Base-by-base conservation (phyloP, 257 asterid genomes). In the Cynanchum wilfordii region DNA sequence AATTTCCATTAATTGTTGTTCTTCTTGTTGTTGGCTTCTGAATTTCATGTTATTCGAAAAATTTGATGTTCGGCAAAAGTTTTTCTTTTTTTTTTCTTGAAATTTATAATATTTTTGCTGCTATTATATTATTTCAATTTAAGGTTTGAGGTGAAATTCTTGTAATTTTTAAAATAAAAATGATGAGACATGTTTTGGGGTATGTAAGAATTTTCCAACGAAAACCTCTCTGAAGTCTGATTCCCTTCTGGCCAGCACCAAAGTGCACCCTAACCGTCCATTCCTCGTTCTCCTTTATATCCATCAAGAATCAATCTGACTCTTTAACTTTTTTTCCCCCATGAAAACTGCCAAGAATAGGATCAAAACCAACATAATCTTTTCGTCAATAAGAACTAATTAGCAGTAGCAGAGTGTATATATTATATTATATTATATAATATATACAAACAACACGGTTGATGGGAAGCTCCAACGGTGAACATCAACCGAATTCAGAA, bases 391-490 rank as follows among this genome's bases (percentile, higher is more conserved):
- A 22, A 1, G 24, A n/a, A 1, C 9, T 27, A 68, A 47, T 24
- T 17, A 8, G 55, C 8, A 15, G 40, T 47, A 10, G 40, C 12
- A 2, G 54, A 29, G 45, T 5, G 16, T 5, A 62, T 33, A 30
- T 30, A 30, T 30, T 33, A 33, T 33, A 33, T 33, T n/a, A n/a
- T n/a, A n/a, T n/a, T n/a, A n/a, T n/a, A n/a, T n/a, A n/a, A 2
- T 33, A 33, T 3, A 33, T 3, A 49, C 17, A 49, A 49, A 11
- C 12, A 27, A 51, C 1, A 19, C 24, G 22, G 67, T 15, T 62
- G 4, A 79, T 79, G 79, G 90, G 71, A 54, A 73, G 42, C 75
- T 77, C 88, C 70, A 9, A 71, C 60, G 76, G 63, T 7, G 87
- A 82, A 58, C 38, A 50, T 56, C 76, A 63, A 45, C 79, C 51